Evolutionary conservation across 1,139 yeast species (phyloP), one percentile per base, ranked within the genome.

Genomic region (Suhomyces bokatorum): DNA sequence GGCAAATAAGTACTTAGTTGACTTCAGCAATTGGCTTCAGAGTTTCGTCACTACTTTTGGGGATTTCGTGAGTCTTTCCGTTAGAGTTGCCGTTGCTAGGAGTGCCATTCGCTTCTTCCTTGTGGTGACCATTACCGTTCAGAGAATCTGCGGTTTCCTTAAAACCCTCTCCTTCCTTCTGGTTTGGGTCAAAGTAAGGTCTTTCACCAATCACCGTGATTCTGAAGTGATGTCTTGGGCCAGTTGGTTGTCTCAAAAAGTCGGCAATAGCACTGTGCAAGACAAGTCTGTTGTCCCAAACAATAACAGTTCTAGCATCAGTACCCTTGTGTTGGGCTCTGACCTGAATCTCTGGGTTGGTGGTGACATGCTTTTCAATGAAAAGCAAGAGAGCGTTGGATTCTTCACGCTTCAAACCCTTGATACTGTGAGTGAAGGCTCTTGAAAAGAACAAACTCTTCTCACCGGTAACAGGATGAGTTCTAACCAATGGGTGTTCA

Each of bases 381-480:
- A 60, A 62, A 43, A 53, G 53, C 47, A 61, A 53, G 17, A 62
- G 52, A n/a, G 58, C 50, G 27, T 47, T 56, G 3, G 63, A 58
- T 44, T 62, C 66, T 26, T 47, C 43, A 13, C 49, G 49, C 48
- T 61, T 61, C 28, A 61, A 42, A 5, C 65, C 66, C 39, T 60
- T 59, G 43, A 62, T 53, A 37, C 56, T 52, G 39, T 58, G 62
- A 26, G 53, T 50, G 41, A 62, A 61, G 3, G 51, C 60, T 32
- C 63, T 49, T 10, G 63, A 59, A 40, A 48, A 59, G 49, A 42
- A 61, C 33, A 62, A 49, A 32, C 59, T 49, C 49, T 62, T 62
- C 35, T 59, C 65, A 2, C 64, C 63, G 14, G 66, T 62, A 6
- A 61, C 66, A 1, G 67, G 66, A 39, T 62, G 66, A n/a, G 64